Conservation (phyloP, 192 early-diverging fungal genomes). For the Coemansia sp. region DNA sequence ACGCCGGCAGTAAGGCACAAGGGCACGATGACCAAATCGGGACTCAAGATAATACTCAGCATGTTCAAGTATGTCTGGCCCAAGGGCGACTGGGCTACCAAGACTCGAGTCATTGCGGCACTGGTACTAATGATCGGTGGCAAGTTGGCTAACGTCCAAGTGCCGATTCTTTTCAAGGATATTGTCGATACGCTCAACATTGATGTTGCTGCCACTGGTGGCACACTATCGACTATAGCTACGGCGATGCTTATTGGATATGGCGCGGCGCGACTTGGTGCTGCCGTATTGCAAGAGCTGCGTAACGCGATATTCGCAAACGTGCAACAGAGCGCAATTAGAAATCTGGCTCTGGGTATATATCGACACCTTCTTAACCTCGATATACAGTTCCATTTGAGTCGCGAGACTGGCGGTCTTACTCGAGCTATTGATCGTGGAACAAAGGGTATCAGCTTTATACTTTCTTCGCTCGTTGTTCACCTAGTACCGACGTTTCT, state of each 20-base stretch:
- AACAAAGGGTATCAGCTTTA: slow-evolving; percentile 94
- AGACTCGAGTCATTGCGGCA: slow-evolving; percentile 83
- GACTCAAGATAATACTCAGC: slow-evolving; percentile 66
- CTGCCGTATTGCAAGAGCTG: slow-evolving; percentile 81
- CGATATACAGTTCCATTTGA: slow-evolving; percentile 90
- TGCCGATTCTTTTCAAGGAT: slow-evolving; percentile 94
- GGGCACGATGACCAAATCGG: slow-evolving; percentile 47
- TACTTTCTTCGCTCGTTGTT: slow-evolving; percentile 93
- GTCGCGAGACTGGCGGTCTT: slow-evolving; percentile 94
- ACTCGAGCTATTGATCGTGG: slow-evolving; percentile 96
- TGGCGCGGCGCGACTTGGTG: slow-evolving; percentile 84
- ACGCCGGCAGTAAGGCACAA: neutral
- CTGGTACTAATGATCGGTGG: slow-evolving; percentile 79
- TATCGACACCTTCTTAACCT: slow-evolving; percentile 88
- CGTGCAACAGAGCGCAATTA: slow-evolving; percentile 93
- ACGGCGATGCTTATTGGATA: slow-evolving; percentile 96
- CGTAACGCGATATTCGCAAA: slow-evolving; percentile 92
- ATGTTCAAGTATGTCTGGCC: slow-evolving; percentile 89
- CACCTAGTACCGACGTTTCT: slow-evolving; percentile 92
- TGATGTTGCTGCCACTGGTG: slow-evolving; percentile 57
- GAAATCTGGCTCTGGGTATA: slow-evolving; percentile 79
- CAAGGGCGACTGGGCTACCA: slow-evolving; percentile 77
- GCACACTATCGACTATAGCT: slow-evolving; percentile 71
- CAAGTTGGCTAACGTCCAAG: slow-evolving; percentile 87
- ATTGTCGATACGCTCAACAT: slow-evolving; percentile 85